phyloP scores from a whole-genome alignment of 139 green algal genomes.

The Auxenochlorella protothecoides region DNA sequence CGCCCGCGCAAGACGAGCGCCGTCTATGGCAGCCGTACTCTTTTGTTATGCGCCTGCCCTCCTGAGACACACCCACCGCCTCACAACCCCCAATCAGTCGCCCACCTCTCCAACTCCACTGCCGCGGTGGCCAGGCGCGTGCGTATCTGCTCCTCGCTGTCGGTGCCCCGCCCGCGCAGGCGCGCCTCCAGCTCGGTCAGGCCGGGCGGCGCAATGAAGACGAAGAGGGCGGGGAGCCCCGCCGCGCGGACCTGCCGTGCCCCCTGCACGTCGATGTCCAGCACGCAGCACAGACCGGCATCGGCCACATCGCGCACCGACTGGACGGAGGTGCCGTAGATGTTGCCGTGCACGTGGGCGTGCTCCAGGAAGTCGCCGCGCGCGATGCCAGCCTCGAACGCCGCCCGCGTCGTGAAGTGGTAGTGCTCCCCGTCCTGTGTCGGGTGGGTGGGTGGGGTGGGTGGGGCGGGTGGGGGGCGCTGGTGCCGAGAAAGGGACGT shows the following conservation, averaged over 20 bases:
- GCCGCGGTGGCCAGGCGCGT: conserved; percentile 47
- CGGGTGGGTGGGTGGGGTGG: conserved; percentile 4
- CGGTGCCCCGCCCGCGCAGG: conserved; percentile 62
- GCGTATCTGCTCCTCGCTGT: conserved; percentile 64
- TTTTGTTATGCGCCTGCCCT: neutral
- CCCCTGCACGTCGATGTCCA: conserved; percentile 82
- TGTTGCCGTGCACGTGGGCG: conserved; percentile 75
- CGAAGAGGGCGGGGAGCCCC: conserved; percentile 55
- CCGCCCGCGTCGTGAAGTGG: conserved; percentile 60
- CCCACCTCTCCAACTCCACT: conserved; percentile 47
- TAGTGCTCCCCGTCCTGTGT: conserved; percentile 67
- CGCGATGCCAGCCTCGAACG: conserved; percentile 56
- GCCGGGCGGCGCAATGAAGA: conserved; percentile 73
- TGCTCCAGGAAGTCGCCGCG: conserved; percentile 71
- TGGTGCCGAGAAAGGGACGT: neutral
- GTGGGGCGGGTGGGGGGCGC: neutral
- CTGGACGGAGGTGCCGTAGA: conserved; percentile 67
- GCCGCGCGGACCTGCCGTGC: conserved; percentile 28
- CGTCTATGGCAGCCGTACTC: too few species aligned
- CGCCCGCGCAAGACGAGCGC: too few species aligned
- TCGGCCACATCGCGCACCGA: conserved; percentile 53
- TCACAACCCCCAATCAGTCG: neutral
- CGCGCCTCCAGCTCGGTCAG: conserved; percentile 60
- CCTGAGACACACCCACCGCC: neutral
- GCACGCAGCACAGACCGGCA: conserved; percentile 48